phyloP scores from a whole-genome alignment of 495 filamentous ascomycete genomes.

The Penicillium ochrochloron region DNA sequence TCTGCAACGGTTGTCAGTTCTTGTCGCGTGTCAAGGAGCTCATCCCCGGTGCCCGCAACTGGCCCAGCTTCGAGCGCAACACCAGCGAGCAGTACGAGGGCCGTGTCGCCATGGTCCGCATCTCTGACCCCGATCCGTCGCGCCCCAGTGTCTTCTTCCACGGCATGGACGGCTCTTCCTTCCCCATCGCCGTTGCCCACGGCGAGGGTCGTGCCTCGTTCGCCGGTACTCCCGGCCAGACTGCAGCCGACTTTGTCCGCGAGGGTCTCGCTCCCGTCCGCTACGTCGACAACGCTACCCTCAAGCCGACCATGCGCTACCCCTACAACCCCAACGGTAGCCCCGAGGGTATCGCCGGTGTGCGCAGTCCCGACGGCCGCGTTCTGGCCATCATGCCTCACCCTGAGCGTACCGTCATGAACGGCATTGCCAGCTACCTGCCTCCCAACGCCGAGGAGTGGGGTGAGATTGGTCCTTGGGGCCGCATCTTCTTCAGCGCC shows the following conservation, averaged over 20 bases:
- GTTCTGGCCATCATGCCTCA: slow-evolving; percentile 97
- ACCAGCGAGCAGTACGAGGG: slow-evolving; percentile 90
- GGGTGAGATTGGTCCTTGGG: slow-evolving; percentile 91
- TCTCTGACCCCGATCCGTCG: slow-evolving; percentile 61
- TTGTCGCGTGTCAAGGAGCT: slow-evolving; percentile 79
- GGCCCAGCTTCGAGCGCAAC: slow-evolving; percentile 90
- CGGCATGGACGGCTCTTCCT: slow-evolving; percentile 81
- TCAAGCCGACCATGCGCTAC: slow-evolving; percentile 76
- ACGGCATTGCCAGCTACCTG: slow-evolving; percentile 77
- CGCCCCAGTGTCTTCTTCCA: slow-evolving; percentile 85
- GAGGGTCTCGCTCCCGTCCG: slow-evolving; percentile 71
- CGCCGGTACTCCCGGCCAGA: slow-evolving; percentile 43
- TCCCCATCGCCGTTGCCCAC: slow-evolving; percentile 90
- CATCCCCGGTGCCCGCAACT: slow-evolving; percentile 83
- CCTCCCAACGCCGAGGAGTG: slow-evolving; percentile 69
- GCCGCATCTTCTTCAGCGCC: slow-evolving; percentile 75
- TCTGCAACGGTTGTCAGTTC: slow-evolving; percentile 99
- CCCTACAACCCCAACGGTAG: slow-evolving; percentile 95
- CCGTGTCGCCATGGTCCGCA: slow-evolving; percentile 84
- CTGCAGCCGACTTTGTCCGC: slow-evolving; percentile 57
- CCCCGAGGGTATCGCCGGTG: slow-evolving; percentile 82
- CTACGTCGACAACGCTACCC: slow-evolving; percentile 80
- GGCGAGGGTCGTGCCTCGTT: slow-evolving; percentile 91
- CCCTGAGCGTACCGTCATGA: slow-evolving; percentile 88
- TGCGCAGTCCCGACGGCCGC: slow-evolving; percentile 79